These are phyloP conservation scores for Phytophthora fragariaefolia DNA, from an alignment of 352 stramenopile genomes.

Conservation along the genomic window DNA sequence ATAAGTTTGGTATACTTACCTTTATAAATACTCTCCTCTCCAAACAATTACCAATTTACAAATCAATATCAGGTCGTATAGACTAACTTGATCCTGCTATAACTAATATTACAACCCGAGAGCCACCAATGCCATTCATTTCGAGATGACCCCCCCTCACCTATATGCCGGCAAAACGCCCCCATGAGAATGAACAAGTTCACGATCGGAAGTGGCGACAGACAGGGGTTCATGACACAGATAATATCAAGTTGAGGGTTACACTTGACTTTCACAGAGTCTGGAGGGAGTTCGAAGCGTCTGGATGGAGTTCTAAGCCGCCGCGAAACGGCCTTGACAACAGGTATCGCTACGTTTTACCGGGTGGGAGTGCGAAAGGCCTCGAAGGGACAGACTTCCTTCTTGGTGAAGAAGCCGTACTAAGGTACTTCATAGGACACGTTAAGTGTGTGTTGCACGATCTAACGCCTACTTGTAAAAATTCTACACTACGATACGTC, in stretches of 20 bases:
- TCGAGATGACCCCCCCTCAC: not conserved
- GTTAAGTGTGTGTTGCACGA: too few species aligned
- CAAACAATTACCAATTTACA: too few species aligned
- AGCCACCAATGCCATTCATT: not conserved
- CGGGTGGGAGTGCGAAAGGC: not conserved
- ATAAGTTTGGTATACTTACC: too few species aligned
- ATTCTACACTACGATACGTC: too few species aligned
- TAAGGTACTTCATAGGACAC: not conserved
- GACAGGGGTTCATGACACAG: not conserved
- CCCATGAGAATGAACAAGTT: not conserved
- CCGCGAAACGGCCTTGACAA: constrained; percentile 7
- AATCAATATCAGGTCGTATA: too few species aligned
- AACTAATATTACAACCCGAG: constrained; percentile 1
- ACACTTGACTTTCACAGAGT: constrained; percentile 9
- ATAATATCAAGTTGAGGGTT: not conserved
- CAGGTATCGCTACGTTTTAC: constrained; percentile 4
- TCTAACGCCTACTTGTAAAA: too few species aligned
- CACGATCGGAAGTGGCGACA: not conserved
- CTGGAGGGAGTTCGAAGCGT: constrained; percentile 4
- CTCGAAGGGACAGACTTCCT: not conserved
- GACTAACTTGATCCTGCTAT: not conserved
- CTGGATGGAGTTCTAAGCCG: constrained; percentile 9
- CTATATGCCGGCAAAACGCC: not conserved
- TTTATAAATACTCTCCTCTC: too few species aligned
- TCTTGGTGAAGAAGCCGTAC: constrained; percentile 6